Conservation (phyloP, 1,139 yeast species). For the Debaryomyces subglobosus region DNA sequence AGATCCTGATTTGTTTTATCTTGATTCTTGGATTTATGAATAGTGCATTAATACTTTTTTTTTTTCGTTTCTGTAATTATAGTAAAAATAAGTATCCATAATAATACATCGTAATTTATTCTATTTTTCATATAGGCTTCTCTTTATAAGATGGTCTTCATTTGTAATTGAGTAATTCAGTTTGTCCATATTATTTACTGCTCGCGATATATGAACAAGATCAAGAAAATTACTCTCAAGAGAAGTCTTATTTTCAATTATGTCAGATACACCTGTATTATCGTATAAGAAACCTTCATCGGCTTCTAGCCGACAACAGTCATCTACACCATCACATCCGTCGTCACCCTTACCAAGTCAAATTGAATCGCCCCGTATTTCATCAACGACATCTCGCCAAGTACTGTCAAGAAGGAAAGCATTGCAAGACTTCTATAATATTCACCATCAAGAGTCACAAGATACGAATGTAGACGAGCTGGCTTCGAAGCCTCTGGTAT, state of each 20-base stretch:
- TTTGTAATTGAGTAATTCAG: not conserved
- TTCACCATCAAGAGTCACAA: constrained; percentile 20
- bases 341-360: constrained; percentile 15
- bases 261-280: constrained; percentile 28
- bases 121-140: not conserved
- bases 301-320: constrained; percentile 9
- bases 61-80: constrained; percentile 3
- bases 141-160: not conserved
- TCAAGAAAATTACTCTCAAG: not conserved
- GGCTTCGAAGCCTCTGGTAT: not conserved
- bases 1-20: constrained; percentile 39
- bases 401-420: constrained; percentile 48
- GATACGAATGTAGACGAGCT: constrained; percentile 1
- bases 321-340: constrained; percentile 12
- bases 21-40: constrained; percentile 45
- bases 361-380: constrained; percentile 8
- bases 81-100: not conserved
- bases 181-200: not conserved
- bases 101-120: not conserved
- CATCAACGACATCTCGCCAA: constrained; percentile 23
- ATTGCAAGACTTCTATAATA: constrained; percentile 46
- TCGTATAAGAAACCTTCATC: constrained; percentile 32
- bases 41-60: constrained; percentile 15
- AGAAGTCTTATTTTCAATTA: constrained; percentile 4
- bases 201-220: not conserved